Conservation (phyloP, 495 filamentous ascomycete species). For the Aspergillus carlsbadensis region DNA sequence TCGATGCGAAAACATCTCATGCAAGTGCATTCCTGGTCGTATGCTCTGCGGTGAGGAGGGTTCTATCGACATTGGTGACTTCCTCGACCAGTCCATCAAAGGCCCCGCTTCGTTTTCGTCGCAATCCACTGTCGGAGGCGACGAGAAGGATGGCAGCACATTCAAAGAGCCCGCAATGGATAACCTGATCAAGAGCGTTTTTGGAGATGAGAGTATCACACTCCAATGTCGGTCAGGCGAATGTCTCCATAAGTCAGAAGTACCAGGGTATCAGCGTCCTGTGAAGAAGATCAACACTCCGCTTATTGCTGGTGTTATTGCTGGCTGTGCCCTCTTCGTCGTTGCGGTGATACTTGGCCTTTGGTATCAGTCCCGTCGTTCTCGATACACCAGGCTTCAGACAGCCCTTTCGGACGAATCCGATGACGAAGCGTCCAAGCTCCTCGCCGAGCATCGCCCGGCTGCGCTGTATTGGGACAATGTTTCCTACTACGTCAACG, state of each 20-base stretch:
- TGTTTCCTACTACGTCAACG: slow-evolving; percentile 82
- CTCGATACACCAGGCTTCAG: slow-evolving; percentile 63
- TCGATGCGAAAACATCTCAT: slow-evolving; percentile 77
- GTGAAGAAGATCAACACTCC: slow-evolving; percentile 97
- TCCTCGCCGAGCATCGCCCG: slow-evolving; percentile 87
- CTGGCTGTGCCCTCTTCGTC: slow-evolving; percentile 80
- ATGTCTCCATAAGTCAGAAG: slow-evolving; percentile 86
- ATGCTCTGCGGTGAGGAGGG: slow-evolving; percentile 91
- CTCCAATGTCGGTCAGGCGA: slow-evolving; percentile 83
- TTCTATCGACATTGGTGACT: slow-evolving; percentile 89
- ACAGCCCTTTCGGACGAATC: slow-evolving; percentile 81
- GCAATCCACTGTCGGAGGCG: slow-evolving; percentile 58
- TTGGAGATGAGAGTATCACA: slow-evolving; percentile 86
- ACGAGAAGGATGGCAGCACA: slow-evolving; percentile 61
- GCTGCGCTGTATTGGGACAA: slow-evolving; percentile 86
- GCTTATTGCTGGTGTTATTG: slow-evolving; percentile 91
- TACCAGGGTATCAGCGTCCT: slow-evolving; percentile 84
- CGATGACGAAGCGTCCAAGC: slow-evolving; percentile 81
- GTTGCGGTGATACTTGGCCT: slow-evolving; percentile 78
- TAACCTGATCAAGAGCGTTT: slow-evolving; percentile 77
- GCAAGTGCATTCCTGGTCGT: slow-evolving; percentile 83
- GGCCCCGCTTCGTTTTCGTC: slow-evolving; percentile 85
- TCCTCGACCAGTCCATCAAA: slow-evolving; percentile 73
- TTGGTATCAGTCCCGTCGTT: slow-evolving; percentile 85
- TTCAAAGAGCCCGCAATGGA: slow-evolving; percentile 93